Percentiles rank a stretch among this genome's conserved stretches.
These are phyloP conservation scores for Aspergillus carbonarius DNA, from an alignment of 2,329 filamentous ascomycete genomes.

Conservation along the genomic window DNA sequence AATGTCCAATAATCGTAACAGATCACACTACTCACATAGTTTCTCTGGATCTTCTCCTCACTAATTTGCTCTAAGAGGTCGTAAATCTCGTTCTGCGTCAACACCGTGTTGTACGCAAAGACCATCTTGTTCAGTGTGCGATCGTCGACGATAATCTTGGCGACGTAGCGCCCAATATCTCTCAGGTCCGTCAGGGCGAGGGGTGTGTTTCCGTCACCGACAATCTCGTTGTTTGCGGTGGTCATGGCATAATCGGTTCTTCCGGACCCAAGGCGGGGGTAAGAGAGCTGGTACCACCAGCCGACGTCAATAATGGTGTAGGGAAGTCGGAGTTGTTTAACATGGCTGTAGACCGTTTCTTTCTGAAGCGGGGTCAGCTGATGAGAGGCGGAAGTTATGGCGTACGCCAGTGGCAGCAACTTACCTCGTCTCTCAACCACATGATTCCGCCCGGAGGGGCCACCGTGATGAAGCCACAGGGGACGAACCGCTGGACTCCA, in stretches of 20 bases:
- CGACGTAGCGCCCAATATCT: slow-evolving; percentile 57
- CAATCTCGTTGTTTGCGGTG: slow-evolving; percentile 38
- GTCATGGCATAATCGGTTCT: slow-evolving; percentile 46
- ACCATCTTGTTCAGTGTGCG: slow-evolving; percentile 56
- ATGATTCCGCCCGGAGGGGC: slow-evolving; percentile 48
- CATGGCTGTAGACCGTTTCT: slow-evolving; percentile 51
- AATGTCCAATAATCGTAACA: neutral
- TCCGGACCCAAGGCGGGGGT: slow-evolving; percentile 48
- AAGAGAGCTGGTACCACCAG: slow-evolving; percentile 57
- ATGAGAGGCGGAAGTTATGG: neutral
- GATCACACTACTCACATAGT: slow-evolving; percentile 33
- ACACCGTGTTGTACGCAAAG: slow-evolving; percentile 50
- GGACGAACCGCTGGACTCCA: slow-evolving; percentile 54
- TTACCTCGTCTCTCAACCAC: slow-evolving; percentile 42
- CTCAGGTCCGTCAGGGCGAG: slow-evolving; percentile 49
- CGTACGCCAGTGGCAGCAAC: neutral
- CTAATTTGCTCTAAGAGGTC: slow-evolving; percentile 48
- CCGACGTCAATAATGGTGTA: slow-evolving; percentile 60
- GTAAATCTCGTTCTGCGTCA: slow-evolving; percentile 50
- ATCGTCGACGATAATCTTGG: slow-evolving; percentile 52
- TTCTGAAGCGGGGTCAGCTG: slow-evolving; percentile 40
- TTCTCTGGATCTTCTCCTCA: slow-evolving; percentile 49
- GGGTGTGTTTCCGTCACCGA: slow-evolving; percentile 48
- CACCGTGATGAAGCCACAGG: slow-evolving; percentile 51
- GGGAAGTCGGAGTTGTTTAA: slow-evolving; percentile 50